Evolutionary conservation across 192 early-diverging fungal species (phyloP).

Genomic region (Geranomyces variabilis): DNA sequence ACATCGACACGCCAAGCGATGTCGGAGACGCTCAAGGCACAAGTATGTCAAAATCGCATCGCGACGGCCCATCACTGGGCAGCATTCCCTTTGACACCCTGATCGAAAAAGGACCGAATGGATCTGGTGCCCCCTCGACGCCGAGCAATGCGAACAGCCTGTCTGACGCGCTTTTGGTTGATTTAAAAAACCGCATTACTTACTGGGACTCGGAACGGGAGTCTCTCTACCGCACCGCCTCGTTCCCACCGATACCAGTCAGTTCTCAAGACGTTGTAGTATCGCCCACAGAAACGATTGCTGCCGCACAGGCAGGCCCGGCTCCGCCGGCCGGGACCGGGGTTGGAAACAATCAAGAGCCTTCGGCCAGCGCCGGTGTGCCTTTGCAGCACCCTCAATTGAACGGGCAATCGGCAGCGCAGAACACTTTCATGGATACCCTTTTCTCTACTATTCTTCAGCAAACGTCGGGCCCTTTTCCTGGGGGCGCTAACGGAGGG

Average conservation of each 20-base stretch:
- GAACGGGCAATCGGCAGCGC: not conserved
- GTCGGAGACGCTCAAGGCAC: not conserved
- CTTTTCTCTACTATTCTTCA: slow-evolving; percentile 22
- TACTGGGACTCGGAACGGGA: slow-evolving; percentile 17
- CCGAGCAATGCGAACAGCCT: slow-evolving; percentile 2
- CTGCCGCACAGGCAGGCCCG: not conserved
- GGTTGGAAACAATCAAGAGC: not conserved
- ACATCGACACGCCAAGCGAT: not conserved
- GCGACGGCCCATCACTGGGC: slow-evolving; percentile 11
- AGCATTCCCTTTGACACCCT: slow-evolving; percentile 17
- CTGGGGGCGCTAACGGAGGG: not conserved
- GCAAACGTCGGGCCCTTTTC: not conserved
- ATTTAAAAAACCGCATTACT: slow-evolving; percentile 13
- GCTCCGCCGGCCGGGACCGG: not conserved
- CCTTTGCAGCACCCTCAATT: not conserved
- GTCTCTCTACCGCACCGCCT: slow-evolving; percentile 2
- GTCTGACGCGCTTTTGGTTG: slow-evolving; percentile 5
- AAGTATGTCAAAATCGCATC: not conserved
- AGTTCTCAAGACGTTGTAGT: not conserved
- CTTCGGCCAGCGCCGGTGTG: not conserved
- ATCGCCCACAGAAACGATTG: not conserved
- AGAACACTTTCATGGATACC: slow-evolving; percentile 18
- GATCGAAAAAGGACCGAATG: slow-evolving; percentile 11
- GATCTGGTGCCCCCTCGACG: not conserved
- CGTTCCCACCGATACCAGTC: slow-evolving; percentile 17